Evolutionary conservation across 1,139 yeast genomes (phyloP).

Genomic region (Debaryomyces nepalensis): DNA sequence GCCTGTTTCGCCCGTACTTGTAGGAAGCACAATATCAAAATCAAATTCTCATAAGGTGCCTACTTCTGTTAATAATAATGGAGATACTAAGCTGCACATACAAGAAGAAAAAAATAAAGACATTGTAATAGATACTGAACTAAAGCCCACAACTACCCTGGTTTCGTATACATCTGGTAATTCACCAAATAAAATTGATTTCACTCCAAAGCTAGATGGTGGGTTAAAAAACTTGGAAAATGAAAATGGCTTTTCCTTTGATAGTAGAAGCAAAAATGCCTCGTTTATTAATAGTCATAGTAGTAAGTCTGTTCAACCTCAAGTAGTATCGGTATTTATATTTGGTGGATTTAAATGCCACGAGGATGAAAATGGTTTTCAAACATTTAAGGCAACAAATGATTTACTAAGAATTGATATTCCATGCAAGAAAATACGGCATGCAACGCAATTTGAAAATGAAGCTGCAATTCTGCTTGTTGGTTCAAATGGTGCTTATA

Average conservation of each 20-base stretch:
- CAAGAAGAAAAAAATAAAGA: conserved; percentile 4
- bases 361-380: conserved; percentile 21
- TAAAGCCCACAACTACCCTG: neutral
- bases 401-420: conserved; percentile 44
- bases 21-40: conserved; percentile 9
- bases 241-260: conserved; percentile 1
- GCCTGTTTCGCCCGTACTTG: conserved; percentile 29
- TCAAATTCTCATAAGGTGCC: conserved; percentile 1
- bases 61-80: neutral
- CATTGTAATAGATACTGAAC: neutral
- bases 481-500: conserved; percentile 5
- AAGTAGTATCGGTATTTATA: conserved; percentile 33
- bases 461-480: conserved; percentile 17
- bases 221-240: neutral
- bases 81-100: neutral
- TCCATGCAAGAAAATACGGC: conserved; percentile 1
- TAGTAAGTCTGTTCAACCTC: neutral
- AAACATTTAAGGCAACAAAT: conserved; percentile 36
- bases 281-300: neutral
- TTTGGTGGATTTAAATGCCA: conserved; percentile 47
- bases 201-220: neutral
- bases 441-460: conserved; percentile 10
- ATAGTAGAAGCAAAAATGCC: neutral
- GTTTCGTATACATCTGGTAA: neutral
- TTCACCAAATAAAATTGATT: conserved; percentile 1